Evolutionary conservation across 2,329 filamentous ascomycete genomes (phyloP).

Genomic region (Aspergillus ochraceus): DNA sequence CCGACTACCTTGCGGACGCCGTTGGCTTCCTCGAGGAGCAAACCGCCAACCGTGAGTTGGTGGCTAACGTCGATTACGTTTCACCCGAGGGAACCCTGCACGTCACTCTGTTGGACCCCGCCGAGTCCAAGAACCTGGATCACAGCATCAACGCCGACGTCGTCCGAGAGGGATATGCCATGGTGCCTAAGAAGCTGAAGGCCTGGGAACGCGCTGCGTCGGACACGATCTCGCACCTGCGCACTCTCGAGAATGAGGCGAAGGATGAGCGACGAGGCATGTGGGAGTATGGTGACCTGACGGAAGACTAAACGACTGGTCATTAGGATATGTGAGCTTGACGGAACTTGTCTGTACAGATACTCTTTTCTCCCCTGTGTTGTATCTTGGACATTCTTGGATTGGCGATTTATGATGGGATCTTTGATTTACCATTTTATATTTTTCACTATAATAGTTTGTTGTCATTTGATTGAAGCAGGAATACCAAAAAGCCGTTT

Average conservation of each 20-base stretch:
- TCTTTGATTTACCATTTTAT: slow-evolving; percentile 5
- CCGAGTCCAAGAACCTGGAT: slow-evolving; percentile 60
- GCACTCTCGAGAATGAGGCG: slow-evolving; percentile 72
- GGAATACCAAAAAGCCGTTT: background rate
- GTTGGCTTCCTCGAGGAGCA: slow-evolving; percentile 72
- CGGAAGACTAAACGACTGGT: slow-evolving; percentile 66
- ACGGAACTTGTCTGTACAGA: slow-evolving; percentile 10
- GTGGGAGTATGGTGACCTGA: slow-evolving; percentile 98
- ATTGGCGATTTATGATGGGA: slow-evolving; percentile 1
- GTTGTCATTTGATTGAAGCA: background rate
- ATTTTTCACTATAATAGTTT: background rate
- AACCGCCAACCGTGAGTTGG: slow-evolving; percentile 73
- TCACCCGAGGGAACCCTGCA: slow-evolving; percentile 79
- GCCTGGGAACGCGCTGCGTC: slow-evolving; percentile 80
- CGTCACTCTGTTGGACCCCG: slow-evolving; percentile 83
- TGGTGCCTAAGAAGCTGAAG: slow-evolving; percentile 91
- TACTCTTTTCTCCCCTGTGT: slow-evolving; percentile 6
- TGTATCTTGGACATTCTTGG: slow-evolving; percentile 1
- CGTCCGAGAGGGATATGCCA: slow-evolving; percentile 77
- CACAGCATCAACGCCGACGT: slow-evolving; percentile 90
- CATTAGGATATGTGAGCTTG: slow-evolving; percentile 1
- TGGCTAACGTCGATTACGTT: slow-evolving; percentile 86
- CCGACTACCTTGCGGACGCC: slow-evolving; percentile 81
- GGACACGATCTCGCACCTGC: slow-evolving; percentile 70
- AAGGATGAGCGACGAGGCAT: slow-evolving; percentile 81